Base-by-base conservation (phyloP, 495 filamentous ascomycete genomes). In the Penicillium odoratum region DNA sequence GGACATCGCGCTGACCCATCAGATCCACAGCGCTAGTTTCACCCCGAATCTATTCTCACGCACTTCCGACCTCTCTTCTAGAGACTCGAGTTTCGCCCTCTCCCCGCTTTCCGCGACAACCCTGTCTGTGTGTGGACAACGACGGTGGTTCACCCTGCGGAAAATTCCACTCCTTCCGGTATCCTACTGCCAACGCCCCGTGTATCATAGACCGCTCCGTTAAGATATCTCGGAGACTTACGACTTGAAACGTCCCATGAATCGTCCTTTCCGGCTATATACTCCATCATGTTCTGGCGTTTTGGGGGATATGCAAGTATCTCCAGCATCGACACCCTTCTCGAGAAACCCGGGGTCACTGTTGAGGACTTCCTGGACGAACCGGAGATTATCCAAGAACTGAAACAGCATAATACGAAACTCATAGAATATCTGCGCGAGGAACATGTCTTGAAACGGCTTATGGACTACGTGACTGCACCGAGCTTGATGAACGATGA, bases 271-370 rank as follows among this genome's bases (percentile, higher is more conserved):
- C 59, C 62, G 62, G 61, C 71, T 68, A 70, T 70, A 72, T 76
- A 80, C 67, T 72, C 70, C 88, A 91, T 73, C 76, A 97, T 97
- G 93, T 97, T 97, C 74, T 97, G 93, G 93, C 86, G 92, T 74
- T 97, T 97, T 78, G 93, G 95, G 79, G 92, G 92, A 71, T 98
- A 98, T 83, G 90, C 93, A 74, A 96, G 90, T 80, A 87, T 96
- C 77, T 97, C 93, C 66, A 89, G 92, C 63, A 88, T 98, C 73
- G 95, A 98, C 75, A 92, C 85, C 64, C 88, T 98, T 63, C 92
- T 99, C 65, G 94, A 98, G 61, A 96, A 96, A 75, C 86, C 90
- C 60, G 88, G 97, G 74, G 90, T 97, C 67, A 90, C 88, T 45
- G 88, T 98, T 51, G 94, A 99, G 70, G 94, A 99, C 69, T 81